Percentiles rank a stretch among this genome's conserved stretches.
Conservation (phyloP, 2,329 filamentous ascomycete genomes). For the Scedosporium aurantiacum region DNA sequence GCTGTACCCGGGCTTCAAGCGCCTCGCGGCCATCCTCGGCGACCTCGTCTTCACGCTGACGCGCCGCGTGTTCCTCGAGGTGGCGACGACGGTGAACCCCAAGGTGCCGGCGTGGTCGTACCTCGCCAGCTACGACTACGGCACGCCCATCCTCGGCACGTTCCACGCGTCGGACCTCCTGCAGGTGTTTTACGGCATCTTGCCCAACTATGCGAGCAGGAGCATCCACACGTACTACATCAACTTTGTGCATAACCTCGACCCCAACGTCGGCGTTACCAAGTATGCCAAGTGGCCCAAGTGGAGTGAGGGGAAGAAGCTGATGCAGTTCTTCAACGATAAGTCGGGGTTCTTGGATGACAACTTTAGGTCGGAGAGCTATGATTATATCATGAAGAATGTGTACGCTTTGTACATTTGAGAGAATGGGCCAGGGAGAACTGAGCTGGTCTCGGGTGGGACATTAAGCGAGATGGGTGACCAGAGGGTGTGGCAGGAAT, state of each 20-base stretch:
- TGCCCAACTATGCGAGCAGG: conserved; percentile 33
- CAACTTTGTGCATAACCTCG: conserved; percentile 43
- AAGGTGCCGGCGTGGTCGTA: conserved; percentile 48
- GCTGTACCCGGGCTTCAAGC: conserved; percentile 55
- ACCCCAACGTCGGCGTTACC: conserved; percentile 37
- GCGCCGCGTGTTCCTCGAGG: conserved; percentile 31
- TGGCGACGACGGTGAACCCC: conserved; percentile 26
- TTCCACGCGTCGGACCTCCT: conserved; percentile 50
- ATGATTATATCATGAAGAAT: conserved; percentile 9
- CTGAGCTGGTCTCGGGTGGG: neutral
- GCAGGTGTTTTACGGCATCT: conserved; percentile 40
- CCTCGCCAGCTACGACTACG: conserved; percentile 46
- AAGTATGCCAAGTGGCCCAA: conserved; percentile 18
- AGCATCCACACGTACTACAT: conserved; percentile 46
- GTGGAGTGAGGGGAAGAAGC: conserved; percentile 28
- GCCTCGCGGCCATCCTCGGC: conserved; percentile 51
- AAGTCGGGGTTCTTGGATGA: conserved; percentile 10
- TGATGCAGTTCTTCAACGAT: conserved; percentile 18
- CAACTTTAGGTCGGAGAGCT: conserved; percentile 12
- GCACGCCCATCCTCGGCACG: conserved; percentile 50
- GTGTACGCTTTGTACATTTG: conserved; percentile 1
- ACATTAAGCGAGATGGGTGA: neutral
- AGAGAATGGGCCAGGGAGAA: conserved; percentile 7
- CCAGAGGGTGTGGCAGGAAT: too few species aligned
- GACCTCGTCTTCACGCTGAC: conserved; percentile 43